These are phyloP conservation scores for Chionographis japonica DNA, from an alignment of 106 monocot genomes.

Conservation along the genomic window DNA sequence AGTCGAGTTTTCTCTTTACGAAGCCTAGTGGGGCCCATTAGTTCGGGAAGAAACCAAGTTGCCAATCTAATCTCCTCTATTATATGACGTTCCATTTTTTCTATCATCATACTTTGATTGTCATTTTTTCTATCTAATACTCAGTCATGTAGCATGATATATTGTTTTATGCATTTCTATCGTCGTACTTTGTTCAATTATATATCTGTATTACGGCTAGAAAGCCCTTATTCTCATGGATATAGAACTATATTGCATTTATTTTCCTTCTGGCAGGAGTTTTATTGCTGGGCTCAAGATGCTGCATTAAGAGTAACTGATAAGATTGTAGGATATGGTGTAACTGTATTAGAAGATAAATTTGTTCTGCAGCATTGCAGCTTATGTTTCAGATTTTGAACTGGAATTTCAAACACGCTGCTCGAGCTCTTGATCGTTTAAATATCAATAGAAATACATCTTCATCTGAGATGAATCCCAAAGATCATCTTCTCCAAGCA, in stretches of 20 bases:
- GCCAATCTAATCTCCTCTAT: too few relatives aligned
- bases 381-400: conserved; percentile 92
- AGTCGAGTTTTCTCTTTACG: too few relatives aligned
- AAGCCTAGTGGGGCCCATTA: too few relatives aligned
- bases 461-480: conserved; percentile 29
- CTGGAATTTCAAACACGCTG: conserved; percentile 69
- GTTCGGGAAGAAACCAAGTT: too few relatives aligned
- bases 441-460: conserved; percentile 1
- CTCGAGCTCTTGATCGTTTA: conserved; percentile 17
- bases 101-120: too few relatives aligned
- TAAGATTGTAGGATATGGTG: conserved; percentile 29
- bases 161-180: too few relatives aligned
- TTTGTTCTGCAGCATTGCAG: conserved; percentile 74
- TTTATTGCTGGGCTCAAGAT: conserved; percentile 89
- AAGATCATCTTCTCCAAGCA: too few relatives aligned
- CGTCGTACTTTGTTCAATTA: not conserved
- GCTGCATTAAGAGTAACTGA: conserved; percentile 51
- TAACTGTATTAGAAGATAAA: conserved; percentile 53
- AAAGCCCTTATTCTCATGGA: not conserved
- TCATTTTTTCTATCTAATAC: too few relatives aligned
- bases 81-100: too few relatives aligned
- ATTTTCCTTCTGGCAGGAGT: conserved; percentile 48
- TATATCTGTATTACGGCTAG: conserved; percentile 3
- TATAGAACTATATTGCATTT: not conserved
- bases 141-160: too few relatives aligned